phyloP scores from a whole-genome alignment of 169 alveolate genomes.

The Plasmodium gaboni region DNA sequence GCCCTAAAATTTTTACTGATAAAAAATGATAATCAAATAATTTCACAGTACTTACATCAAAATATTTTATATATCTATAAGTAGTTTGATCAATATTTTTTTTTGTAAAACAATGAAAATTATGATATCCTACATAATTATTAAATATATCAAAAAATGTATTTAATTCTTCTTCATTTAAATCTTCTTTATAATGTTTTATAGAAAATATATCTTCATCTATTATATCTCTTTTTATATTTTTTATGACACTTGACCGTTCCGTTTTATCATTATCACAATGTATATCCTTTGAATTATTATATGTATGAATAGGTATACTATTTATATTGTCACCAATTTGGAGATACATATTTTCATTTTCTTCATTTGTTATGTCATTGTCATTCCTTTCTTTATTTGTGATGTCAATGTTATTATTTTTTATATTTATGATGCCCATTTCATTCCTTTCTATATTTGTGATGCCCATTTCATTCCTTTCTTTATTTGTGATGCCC shows the following conservation, averaged over 20 bases:
- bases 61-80: conserved; percentile 84
- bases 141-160: conserved; percentile 78
- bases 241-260: background rate
- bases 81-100: conserved; percentile 81
- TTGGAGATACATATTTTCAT: background rate
- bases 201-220: conserved; percentile 32
- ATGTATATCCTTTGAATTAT: background rate
- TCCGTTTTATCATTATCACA: background rate
- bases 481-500: background rate
- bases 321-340: too few relatives aligned
- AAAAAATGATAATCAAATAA: conserved; percentile 65
- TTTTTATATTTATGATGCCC: too few relatives aligned
- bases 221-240: background rate
- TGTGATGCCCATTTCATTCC: background rate
- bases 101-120: conserved; percentile 86
- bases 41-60: conserved; percentile 72
- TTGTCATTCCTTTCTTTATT: too few relatives aligned
- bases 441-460: background rate
- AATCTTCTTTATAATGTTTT: conserved; percentile 67
- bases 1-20: conserved; percentile 85
- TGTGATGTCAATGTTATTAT: too few relatives aligned
- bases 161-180: conserved; percentile 79
- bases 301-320: background rate
- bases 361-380: background rate
- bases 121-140: conserved; percentile 85